These are phyloP conservation scores for Xylaria arbuscula DNA, from an alignment of 2,329 filamentous ascomycete genomes.

Conservation along the genomic window DNA sequence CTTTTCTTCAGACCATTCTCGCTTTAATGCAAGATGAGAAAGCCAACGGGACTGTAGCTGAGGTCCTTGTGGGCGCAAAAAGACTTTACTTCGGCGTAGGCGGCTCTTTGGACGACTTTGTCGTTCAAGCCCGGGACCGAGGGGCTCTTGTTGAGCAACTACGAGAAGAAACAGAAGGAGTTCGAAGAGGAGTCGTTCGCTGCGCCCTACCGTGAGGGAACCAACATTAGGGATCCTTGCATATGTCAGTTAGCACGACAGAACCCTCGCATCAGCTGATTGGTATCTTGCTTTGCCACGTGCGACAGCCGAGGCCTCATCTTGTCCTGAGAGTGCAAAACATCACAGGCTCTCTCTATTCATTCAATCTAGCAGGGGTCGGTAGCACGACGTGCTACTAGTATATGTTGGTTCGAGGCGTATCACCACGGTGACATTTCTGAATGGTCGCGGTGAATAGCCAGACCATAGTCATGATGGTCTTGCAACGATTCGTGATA, in stretches of 20 bases:
- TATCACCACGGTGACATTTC: neutral
- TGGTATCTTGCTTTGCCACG: slow-evolving; percentile 6
- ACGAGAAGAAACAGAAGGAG: slow-evolving; percentile 69
- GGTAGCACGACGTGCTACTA: neutral
- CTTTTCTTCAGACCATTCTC: slow-evolving; percentile 76
- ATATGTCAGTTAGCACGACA: neutral
- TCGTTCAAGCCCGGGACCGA: slow-evolving; percentile 61
- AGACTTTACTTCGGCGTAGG: slow-evolving; percentile 87
- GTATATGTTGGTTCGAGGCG: neutral
- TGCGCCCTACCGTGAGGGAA: slow-evolving; percentile 54
- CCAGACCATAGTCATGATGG: neutral
- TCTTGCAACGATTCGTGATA: neutral
- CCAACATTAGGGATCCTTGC: slow-evolving; percentile 18
- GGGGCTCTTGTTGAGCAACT: slow-evolving; percentile 63
- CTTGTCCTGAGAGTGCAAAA: neutral
- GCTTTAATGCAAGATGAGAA: slow-evolving; percentile 56
- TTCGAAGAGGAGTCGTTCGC: slow-evolving; percentile 69
- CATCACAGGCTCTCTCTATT: neutral
- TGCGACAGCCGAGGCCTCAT: neutral
- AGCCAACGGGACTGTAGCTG: slow-evolving; percentile 58
- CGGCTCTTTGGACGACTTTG: slow-evolving; percentile 81
- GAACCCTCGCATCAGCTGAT: neutral
- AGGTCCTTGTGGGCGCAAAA: slow-evolving; percentile 79
- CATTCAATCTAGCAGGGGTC: neutral
- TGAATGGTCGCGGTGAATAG: neutral